A percentile compares a stretch with the other conserved stretches of the same genome.
These are phyloP conservation scores for Naegleria lovaniensis DNA, from an alignment of 208 protist species.

Conservation along the genomic window DNA sequence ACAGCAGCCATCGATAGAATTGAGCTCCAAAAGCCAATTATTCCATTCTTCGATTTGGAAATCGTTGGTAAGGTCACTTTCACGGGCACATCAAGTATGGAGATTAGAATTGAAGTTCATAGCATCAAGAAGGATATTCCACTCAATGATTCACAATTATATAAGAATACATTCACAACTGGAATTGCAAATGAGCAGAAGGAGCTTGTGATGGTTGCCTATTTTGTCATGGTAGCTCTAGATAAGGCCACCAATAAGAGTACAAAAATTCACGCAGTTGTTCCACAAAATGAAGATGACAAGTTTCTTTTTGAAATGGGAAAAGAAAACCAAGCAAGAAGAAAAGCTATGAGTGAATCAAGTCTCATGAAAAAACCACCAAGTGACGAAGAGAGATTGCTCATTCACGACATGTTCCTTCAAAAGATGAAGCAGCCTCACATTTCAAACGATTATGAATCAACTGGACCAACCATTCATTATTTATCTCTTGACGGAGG, in stretches of 20 bases:
- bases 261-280: constrained; percentile 22
- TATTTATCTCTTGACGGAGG: background rate
- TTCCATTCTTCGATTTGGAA: constrained; percentile 33
- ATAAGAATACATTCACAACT: background rate
- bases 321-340: constrained; percentile 27
- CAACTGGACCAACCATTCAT: background rate
- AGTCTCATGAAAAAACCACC: constrained; percentile 29
- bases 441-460: background rate
- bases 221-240: constrained; percentile 42
- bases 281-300: constrained; percentile 1
- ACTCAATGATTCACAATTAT: constrained; percentile 32
- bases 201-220: constrained; percentile 30
- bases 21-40: constrained; percentile 20
- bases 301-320: constrained; percentile 31
- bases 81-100: constrained; percentile 31
- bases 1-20: constrained; percentile 19
- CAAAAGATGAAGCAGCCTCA: background rate
- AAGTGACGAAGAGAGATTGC: constrained; percentile 21
- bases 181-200: background rate
- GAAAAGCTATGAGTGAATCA: constrained; percentile 6
- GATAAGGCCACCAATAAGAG: constrained; percentile 32
- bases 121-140: background rate
- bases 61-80: constrained; percentile 34
- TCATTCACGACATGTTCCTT: constrained; percentile 40
- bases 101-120: constrained; percentile 20